Evolutionary conservation across 2,329 filamentous ascomycete genomes (phyloP).

Genomic region (Alternaria brassicae): DNA sequence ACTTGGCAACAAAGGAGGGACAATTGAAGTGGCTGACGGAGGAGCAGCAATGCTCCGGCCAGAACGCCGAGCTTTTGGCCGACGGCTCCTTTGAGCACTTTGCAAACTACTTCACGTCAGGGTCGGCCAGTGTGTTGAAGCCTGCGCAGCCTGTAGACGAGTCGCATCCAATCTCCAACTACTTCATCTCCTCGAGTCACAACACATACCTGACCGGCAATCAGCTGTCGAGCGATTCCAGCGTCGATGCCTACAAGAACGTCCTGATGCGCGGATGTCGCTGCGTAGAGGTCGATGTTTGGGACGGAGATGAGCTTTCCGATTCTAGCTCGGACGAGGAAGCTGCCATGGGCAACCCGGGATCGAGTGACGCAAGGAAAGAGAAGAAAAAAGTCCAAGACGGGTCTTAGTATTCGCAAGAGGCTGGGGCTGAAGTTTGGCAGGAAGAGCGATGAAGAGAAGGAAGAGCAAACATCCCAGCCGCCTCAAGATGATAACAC

Average conservation of each 20-base stretch:
- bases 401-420: constrained; percentile 42
- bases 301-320: constrained; percentile 71
- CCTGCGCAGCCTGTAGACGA: constrained; percentile 60
- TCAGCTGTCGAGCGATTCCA: constrained; percentile 79
- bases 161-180: constrained; percentile 77
- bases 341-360: constrained; percentile 28
- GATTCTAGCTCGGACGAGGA: constrained; percentile 51
- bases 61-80: constrained; percentile 35
- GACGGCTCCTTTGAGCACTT: constrained; percentile 45
- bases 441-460: constrained; percentile 36
- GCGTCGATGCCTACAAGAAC: constrained; percentile 77
- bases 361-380: constrained; percentile 29
- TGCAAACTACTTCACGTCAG: constrained; percentile 56
- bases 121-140: constrained; percentile 55
- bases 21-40: constrained; percentile 40
- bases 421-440: constrained; percentile 45
- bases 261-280: constrained; percentile 80
- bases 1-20: constrained; percentile 42
- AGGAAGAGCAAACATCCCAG: constrained; percentile 16
- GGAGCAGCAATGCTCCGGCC: constrained; percentile 36
- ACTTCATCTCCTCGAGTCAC: constrained; percentile 94
- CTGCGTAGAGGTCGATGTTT: constrained; percentile 94
- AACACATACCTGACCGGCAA: constrained; percentile 92
- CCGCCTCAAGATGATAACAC: constrained; percentile 23
- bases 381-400: constrained; percentile 40